Evolutionary conservation across 2,329 filamentous ascomycete species (phyloP), one percentile per base, ranked within the genome.

Genomic region (Chrysoporthe puriensis): DNA sequence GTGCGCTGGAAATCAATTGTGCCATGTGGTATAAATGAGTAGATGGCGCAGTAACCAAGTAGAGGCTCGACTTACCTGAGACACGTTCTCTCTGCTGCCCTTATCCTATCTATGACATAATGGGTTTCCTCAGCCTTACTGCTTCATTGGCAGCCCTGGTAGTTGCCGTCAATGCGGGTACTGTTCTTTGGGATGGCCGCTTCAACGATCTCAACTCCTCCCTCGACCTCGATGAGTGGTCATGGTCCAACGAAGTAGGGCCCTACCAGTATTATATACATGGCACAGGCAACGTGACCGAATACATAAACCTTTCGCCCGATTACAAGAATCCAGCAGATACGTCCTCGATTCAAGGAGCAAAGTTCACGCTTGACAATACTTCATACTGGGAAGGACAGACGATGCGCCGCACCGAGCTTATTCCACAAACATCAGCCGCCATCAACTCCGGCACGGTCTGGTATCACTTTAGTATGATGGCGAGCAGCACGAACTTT

Each of bases 231-330:
- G 80, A 83, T 73, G 83, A 84, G 52, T 90, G 89, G 89, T 88
- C 85, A 4, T 92, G 86, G 85, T 83, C 82, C n/a, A 90, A 88
- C 76, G 85, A 90, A 77, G 86, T 90, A 73, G 88, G 88, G 36
- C 85, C 88, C 0, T 93, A 91, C 79, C 90, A 92, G 77, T 92
- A 90, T 82, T 92, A 92, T 80, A 92, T 92, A 75, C 90, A 93
- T 79, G 91, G 90, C 46, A 79, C 80, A 5, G 84, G 82, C 9
- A 63, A 79, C 0, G 82, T 87, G 9, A 82, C 82, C 32, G 79
- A 85, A 73, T 91, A 92, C 77, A 83, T 91, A 71, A 87, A 87
- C 72, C 81, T 91, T 1, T 85, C 83, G 2, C 77, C 86, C 0
- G 77, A 79, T 67, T 89, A 83, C 82, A 90, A 90, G 80, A 91